phyloP scores from a whole-genome alignment of 2,329 filamentous ascomycete species.

The Pseudogymnoascus sp. region DNA sequence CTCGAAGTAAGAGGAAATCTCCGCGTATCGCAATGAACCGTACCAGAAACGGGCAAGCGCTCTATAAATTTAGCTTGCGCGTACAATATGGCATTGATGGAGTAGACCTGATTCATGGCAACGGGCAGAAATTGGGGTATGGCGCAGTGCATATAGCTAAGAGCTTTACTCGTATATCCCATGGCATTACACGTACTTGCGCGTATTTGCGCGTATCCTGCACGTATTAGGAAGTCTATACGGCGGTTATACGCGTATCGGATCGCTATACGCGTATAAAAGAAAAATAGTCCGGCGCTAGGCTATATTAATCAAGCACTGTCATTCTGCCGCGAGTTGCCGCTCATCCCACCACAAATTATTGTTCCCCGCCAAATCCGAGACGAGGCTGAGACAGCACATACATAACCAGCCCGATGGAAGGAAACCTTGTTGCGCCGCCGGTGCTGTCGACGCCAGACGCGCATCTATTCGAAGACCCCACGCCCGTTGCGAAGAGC shows the following conservation, averaged over 20 bases:
- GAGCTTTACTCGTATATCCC: background rate
- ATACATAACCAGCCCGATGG: slow-evolving; percentile 33
- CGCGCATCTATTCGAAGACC: slow-evolving; percentile 50
- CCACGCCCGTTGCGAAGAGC: slow-evolving; percentile 26
- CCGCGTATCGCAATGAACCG: background rate
- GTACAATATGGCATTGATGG: background rate
- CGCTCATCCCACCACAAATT: slow-evolving; percentile 8
- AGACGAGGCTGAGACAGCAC: background rate
- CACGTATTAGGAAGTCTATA: background rate
- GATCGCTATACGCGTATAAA: background rate
- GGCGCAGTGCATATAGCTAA: background rate
- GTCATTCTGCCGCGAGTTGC: background rate
- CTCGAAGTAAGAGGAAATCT: background rate
- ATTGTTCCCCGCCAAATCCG: slow-evolving; percentile 9
- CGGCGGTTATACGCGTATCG: background rate
- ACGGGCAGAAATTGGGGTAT: background rate
- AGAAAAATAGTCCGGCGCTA: background rate
- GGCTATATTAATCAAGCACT: background rate
- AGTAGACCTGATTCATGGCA: background rate
- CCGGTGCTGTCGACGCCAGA: slow-evolving; percentile 61
- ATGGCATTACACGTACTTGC: background rate
- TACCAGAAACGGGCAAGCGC: background rate
- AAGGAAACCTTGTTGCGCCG: slow-evolving; percentile 41
- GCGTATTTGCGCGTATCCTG: no score
- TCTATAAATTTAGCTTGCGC: background rate